These are phyloP conservation scores for Euptelea pleiosperma DNA, from an alignment of 164 flowering plant genomes.

Conservation along the genomic window DNA sequence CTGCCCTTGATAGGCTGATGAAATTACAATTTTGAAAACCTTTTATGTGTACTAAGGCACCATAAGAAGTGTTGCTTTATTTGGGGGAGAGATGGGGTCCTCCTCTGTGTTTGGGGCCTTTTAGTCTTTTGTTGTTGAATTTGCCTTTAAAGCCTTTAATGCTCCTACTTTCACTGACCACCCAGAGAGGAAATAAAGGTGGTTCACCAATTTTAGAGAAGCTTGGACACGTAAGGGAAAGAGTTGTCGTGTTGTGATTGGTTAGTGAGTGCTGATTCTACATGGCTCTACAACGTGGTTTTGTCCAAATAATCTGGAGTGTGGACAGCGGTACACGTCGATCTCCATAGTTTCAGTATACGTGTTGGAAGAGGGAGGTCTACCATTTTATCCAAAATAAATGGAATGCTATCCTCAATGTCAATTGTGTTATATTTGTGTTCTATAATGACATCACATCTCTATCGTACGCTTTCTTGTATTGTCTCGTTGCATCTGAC, in stretches of 20 bases:
- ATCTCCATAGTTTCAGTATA: neutral
- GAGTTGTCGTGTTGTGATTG: constrained; percentile 3
- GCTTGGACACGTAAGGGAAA: neutral
- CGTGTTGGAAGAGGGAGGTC: neutral
- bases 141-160: too few relatives aligned
- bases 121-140: neutral
- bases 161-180: neutral
- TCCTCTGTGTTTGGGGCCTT: neutral
- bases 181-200: neutral
- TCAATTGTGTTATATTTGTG: too few relatives aligned
- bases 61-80: neutral
- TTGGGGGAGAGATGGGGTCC: neutral
- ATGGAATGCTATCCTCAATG: too few relatives aligned
- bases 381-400: neutral
- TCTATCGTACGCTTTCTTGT: too few relatives aligned
- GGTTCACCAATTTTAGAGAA: neutral
- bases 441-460: too few relatives aligned
- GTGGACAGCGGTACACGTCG: constrained; percentile 8
- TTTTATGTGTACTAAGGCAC: too few relatives aligned
- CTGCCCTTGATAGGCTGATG: too few relatives aligned
- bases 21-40: too few relatives aligned
- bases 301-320: constrained; percentile 3
- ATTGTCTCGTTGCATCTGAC: too few relatives aligned
- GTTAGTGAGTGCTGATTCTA: too few relatives aligned
- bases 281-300: too few relatives aligned